Percentiles rank a stretch among this genome's conserved stretches.
phyloP scores from a whole-genome alignment of 169 alveolate genomes.

The Sarcocystis neurona region DNA sequence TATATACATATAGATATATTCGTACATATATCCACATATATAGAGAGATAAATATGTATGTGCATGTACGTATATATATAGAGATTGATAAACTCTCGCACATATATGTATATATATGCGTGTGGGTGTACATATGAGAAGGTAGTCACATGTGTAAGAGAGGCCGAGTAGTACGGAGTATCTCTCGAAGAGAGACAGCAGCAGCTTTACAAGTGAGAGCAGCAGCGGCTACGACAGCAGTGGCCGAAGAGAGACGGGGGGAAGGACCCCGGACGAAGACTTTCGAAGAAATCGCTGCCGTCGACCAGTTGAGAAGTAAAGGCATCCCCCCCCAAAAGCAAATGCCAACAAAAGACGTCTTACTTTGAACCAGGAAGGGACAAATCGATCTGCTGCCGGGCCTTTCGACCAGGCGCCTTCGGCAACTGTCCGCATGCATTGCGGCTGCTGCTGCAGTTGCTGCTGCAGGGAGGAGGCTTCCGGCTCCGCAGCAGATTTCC shows the following conservation, averaged over 20 bases:
- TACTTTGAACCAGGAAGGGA: constrained; percentile 60
- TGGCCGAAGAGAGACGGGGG: no score
- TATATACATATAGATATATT: not conserved
- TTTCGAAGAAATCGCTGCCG: no score
- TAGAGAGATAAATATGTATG: not conserved
- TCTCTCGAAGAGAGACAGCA: not conserved
- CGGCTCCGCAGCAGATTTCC: no score
- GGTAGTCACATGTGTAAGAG: not conserved
- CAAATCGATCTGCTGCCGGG: constrained; percentile 17
- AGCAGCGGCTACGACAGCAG: not conserved
- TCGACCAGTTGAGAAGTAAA: no score
- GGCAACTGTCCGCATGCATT: not conserved
- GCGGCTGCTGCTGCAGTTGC: not conserved
- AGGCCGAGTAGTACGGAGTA: not conserved
- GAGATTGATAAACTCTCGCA: no score
- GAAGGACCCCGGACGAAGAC: no score
- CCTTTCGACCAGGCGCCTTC: constrained; percentile 40
- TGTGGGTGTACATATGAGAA: not conserved
- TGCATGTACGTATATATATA: not conserved
- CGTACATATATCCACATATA: not conserved
- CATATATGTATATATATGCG: not conserved
- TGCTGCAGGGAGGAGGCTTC: not conserved
- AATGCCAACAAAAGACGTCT: no score
- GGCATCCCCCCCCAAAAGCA: no score
- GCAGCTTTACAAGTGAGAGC: not conserved